These are phyloP conservation scores for Datisca glomerata DNA, from an alignment of 306 rosid genomes.

Conservation along the genomic window DNA sequence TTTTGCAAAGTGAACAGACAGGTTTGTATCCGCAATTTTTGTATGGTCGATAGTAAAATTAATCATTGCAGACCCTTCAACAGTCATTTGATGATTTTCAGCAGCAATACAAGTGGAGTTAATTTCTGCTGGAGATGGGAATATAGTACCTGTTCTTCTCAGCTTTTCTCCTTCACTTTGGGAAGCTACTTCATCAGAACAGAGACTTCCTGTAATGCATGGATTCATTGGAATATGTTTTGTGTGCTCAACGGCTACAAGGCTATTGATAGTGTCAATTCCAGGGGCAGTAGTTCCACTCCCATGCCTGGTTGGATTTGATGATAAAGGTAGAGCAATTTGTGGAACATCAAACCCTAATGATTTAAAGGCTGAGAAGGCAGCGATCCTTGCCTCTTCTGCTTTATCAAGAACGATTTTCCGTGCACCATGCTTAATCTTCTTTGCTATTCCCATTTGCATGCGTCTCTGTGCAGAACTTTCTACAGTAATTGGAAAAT, in stretches of 20 bases:
- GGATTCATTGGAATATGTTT: conserved; percentile 12
- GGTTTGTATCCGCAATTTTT: conserved; percentile 17
- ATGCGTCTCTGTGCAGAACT: conserved; percentile 64
- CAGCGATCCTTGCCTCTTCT: conserved; percentile 91
- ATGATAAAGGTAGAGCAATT: conserved; percentile 35
- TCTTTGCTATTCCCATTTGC: conserved; percentile 76
- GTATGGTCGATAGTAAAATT: conserved; percentile 16
- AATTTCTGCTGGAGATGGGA: conserved; percentile 26
- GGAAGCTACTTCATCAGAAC: conserved; percentile 23
- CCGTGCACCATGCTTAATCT: conserved; percentile 93
- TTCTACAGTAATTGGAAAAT: conserved; percentile 23
- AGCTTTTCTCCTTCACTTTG: conserved; percentile 21
- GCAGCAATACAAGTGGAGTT: conserved; percentile 21
- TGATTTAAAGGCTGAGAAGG: conserved; percentile 78
- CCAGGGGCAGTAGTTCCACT: conserved; percentile 37
- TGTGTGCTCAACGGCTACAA: conserved; percentile 19
- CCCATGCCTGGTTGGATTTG: conserved; percentile 32
- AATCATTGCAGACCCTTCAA: conserved; percentile 26
- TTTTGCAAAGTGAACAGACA: conserved; percentile 19
- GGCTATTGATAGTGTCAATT: conserved; percentile 33
- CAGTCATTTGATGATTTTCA: conserved; percentile 25
- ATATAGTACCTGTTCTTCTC: conserved; percentile 19
- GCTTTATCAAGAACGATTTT: conserved; percentile 90
- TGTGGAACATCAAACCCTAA: conserved; percentile 78
- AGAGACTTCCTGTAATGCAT: conserved; percentile 15